Percentiles rank a stretch among this genome's conserved stretches.
Conservation (phyloP, 1,139 yeast genomes). For the Blastobotrys petasosporus region DNA sequence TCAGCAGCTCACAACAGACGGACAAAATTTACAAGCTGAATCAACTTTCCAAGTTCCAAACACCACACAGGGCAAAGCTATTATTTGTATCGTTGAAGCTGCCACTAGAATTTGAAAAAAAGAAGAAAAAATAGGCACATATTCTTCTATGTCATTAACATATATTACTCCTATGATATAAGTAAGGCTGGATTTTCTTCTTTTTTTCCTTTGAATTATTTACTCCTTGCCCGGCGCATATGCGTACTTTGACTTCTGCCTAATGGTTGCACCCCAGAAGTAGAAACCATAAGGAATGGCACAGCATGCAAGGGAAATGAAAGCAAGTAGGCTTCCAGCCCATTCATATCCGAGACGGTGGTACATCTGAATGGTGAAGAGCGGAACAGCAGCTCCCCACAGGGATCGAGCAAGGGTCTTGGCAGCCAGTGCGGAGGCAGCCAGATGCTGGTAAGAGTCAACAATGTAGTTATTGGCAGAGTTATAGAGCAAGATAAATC, state of each 20-base stretch:
- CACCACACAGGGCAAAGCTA: too few species aligned
- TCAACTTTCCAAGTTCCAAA: too few species aligned
- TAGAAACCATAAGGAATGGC: constrained; percentile 63
- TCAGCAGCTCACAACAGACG: too few species aligned
- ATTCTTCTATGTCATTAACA: too few species aligned
- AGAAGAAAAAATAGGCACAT: too few species aligned
- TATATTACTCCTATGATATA: too few species aligned
- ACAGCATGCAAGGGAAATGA: constrained; percentile 51
- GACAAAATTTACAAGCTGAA: too few species aligned
- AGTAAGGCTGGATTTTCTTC: too few species aligned
- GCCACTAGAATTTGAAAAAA: too few species aligned
- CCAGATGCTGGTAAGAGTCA: constrained; percentile 56
- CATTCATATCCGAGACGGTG: constrained; percentile 60
- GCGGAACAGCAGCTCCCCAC: constrained; percentile 34
- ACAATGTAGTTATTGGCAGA: constrained; percentile 53
- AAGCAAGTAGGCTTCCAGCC: constrained; percentile 67
- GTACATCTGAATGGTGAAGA: constrained; percentile 47
- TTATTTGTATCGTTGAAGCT: too few species aligned
- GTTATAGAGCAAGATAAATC: constrained; percentile 52
- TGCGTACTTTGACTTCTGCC: constrained; percentile 62
- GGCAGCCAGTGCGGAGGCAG: constrained; percentile 83
- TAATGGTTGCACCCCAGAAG: constrained; percentile 52
- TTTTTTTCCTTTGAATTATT: too few species aligned
- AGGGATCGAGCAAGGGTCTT: constrained; percentile 49
- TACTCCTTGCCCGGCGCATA: too few species aligned